phyloP scores from a whole-genome alignment of 495 filamentous ascomycete genomes.

The Penicillium canescens region DNA sequence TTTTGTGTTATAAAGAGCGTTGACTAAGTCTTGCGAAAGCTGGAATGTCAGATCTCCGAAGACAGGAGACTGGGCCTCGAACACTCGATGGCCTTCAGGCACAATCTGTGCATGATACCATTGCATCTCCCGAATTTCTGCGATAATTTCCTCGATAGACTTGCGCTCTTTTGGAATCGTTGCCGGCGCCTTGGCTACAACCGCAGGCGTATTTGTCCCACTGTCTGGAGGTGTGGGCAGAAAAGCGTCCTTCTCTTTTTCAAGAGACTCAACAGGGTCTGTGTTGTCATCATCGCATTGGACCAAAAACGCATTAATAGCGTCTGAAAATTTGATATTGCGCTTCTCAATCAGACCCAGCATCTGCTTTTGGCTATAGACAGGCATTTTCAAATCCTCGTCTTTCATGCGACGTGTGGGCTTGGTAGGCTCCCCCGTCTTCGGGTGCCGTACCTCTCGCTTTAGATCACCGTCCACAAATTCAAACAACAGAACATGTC shows the following conservation, averaged over 20 bases:
- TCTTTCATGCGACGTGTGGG: constrained; percentile 63
- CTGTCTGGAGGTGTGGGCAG: constrained; percentile 53
- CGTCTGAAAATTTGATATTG: constrained; percentile 79
- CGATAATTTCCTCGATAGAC: constrained; percentile 79
- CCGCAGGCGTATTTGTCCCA: constrained; percentile 47
- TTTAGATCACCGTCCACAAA: constrained; percentile 91
- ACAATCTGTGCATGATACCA: constrained; percentile 96
- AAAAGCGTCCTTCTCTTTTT: constrained; percentile 41
- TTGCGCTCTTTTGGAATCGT: constrained; percentile 83
- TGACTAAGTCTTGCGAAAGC: constrained; percentile 87
- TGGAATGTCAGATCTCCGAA: constrained; percentile 85
- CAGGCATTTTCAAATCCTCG: constrained; percentile 90
- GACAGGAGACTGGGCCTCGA: constrained; percentile 80
- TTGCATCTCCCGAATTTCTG: constrained; percentile 75
- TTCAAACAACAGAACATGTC: constrained; percentile 83
- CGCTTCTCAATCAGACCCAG: constrained; percentile 86
- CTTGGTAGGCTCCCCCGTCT: constrained; percentile 69
- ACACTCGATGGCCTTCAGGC: constrained; percentile 88
- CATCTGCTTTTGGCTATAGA: constrained; percentile 92
- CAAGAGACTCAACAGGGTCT: constrained; percentile 69
- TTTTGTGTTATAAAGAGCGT: constrained; percentile 88
- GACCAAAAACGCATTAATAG: constrained; percentile 75
- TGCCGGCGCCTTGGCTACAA: constrained; percentile 45
- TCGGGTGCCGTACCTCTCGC: constrained; percentile 66
- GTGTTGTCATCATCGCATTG: constrained; percentile 62